Evolutionary conservation across 768 basidiomycete species (phyloP), one percentile per base, ranked within the genome.

Genomic region (Suillus cothurnatus): DNA sequence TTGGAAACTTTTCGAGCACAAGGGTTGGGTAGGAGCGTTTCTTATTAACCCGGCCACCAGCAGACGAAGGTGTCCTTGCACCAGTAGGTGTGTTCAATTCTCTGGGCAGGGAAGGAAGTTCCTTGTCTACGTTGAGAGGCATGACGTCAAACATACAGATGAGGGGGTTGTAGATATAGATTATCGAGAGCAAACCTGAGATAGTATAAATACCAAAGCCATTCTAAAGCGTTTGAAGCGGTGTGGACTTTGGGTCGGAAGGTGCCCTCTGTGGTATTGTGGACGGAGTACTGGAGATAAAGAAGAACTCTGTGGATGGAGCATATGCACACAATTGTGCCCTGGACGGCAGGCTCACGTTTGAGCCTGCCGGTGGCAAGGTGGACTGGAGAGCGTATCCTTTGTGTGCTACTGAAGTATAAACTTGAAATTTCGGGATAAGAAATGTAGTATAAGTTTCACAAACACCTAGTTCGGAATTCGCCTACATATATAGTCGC

Each of bases 61-160:
- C 2, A 8, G 63, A 60, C 21, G 43, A 62, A 26, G 36, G 19
- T 6, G 43, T 6, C 15, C 41, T 36, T 23, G 28, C 47, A 26
- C 3, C 47, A 38, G 41, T 19, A 15, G 39, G 32, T 31, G 17
- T n/a, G 23, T 49, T 38, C n/a, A 61, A 15, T 41, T 67, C 65
- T 11, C 57, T 21, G n/a, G 73, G 70, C 34, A 76, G 66, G 6
- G 19, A 34, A 1, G 74, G 76, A 11, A 76, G 69, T 1, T 49
- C 59, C 36, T 77, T 74, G 14, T 74, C 66, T 57, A 50, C 66
- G 43, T 64, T 28, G 14, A 41, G 57, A 62, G 62, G 9, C 68
- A 74, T 75, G 14, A 34, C 15, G 3, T 26, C 17, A 21, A 39
- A 41, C 2, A 19, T 5, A 21, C 19, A 59, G 26, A 31, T 41